Evolutionary conservation across 768 basidiomycete genomes (phyloP), one percentile per base, ranked within the genome.

Genomic region (Tephrocybe sp.): DNA sequence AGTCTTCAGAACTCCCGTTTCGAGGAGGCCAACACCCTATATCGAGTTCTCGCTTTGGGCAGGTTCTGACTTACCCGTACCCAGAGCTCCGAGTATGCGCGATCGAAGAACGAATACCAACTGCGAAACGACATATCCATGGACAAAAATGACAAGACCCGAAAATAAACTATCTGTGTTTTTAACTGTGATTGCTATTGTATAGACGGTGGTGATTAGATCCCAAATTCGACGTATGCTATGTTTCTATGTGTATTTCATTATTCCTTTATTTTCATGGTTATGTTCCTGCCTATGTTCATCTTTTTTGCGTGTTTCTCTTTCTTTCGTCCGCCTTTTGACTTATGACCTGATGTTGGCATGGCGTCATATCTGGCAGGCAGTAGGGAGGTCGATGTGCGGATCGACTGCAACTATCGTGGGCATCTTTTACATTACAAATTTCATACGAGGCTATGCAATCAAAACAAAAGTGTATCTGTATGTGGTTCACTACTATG

Each of bases 11-110:
- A 88, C 59, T 77, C 89, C 10, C 77, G 84, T 2, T 83, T 89
- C 51, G 87, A 88, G 62, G 89, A 91, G 57, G 89, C 89, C 14
- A 89, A 85, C 55, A 65, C 74, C 51, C 75, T 91, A 39, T 92
- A 90, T 61, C 79, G 88, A 17, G 62, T 76, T 42, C 72, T 91
- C 56, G 87, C 79, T 39, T 66, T 66, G 48, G 73, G 68, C 39
- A 71, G 69, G 57, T 70, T 69, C 57, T 76, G 57, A 70, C 44
- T 16, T 22, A 7, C 7, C 20, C 7, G n/a, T 14, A 11, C 5
- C 39, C 22, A 10, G 26, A 16, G 26, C n/a, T 8, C 33, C 32
- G 14, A 30, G 10, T 16, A 13, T 31, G 23, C 46, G 12, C 19
- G 22, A 42, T 39, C 22, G 31, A 17, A 42, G 48, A 49, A 40